A percentile compares a stretch with the other conserved stretches of the same genome.
Evolutionary conservation across 164 flowering plant species (phyloP).

Genomic region (Liriodendron chinense): DNA sequence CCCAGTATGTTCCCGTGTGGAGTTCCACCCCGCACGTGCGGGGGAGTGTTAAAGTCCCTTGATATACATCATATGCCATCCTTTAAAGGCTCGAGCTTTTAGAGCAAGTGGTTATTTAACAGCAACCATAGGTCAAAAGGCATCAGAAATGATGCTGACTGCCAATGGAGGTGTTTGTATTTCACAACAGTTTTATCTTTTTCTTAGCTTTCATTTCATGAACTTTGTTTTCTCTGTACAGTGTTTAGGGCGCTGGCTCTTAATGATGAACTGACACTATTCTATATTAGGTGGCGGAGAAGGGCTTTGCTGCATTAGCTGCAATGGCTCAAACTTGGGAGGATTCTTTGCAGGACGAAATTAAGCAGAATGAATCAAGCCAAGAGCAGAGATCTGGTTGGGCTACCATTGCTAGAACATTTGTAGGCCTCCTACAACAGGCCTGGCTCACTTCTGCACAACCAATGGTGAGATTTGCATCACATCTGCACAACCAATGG

Average conservation of each 20-base stretch:
- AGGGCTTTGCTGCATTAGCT: conserved; percentile 67
- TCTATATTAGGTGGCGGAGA: conserved; percentile 50
- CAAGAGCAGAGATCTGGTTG: conserved; percentile 41
- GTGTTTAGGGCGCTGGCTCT: not conserved
- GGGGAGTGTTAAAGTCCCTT: too few species aligned
- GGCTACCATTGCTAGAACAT: conserved; percentile 41
- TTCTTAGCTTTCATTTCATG: too few species aligned
- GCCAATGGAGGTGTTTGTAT: too few species aligned
- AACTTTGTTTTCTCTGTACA: not conserved
- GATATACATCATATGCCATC: too few species aligned
- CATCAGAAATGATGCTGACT: too few species aligned
- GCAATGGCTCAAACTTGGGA: conserved; percentile 66
- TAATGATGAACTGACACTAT: conserved; percentile 4
- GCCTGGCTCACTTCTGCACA: conserved; percentile 52
- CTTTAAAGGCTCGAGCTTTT: too few species aligned
- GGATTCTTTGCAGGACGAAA: conserved; percentile 44
- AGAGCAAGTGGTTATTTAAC: too few species aligned
- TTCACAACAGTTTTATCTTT: too few species aligned
- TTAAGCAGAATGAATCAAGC: conserved; percentile 34
- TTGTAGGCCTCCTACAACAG: conserved; percentile 57
- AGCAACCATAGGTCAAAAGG: too few species aligned
- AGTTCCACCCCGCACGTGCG: too few species aligned
- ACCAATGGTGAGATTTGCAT: conserved; percentile 35
- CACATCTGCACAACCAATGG: conserved; percentile 15
- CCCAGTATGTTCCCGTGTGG: too few species aligned